Base-by-base conservation (phyloP, 2,329 filamentous ascomycete species). In the Penicillium sp. region DNA sequence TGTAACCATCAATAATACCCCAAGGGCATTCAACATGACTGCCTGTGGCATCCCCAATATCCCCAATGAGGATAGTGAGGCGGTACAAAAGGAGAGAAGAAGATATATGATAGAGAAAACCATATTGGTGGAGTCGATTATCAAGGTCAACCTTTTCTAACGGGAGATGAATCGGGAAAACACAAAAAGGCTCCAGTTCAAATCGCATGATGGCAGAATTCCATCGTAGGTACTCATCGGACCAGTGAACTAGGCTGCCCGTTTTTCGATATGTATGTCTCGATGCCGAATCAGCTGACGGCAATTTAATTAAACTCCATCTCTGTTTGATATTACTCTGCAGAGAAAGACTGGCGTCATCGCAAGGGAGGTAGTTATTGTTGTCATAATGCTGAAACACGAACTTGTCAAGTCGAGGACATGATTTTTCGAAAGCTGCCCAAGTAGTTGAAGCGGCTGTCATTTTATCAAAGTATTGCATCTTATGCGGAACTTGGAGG, bases 21-120 rank as follows among this genome's bases (percentile, higher is more conserved):
- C 29, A 32, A 32, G 29, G 29, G 29, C 29, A 32, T 32, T 10
- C 29, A 32, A 10, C 12, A 5, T 32, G 29, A 32, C 29, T 32
- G 9, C n/a, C 29, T 32, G 29, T 32, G 29, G 29, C n/a, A 5
- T 45, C 20, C 17, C 30, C 21, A 15, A 45, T 5, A 4, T 36
- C 21, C 42, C 18, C n/a, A 10, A 29, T 23, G n/a, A 36, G 21
- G 30, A 45, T 21, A 45, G 12, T 27, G 21, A 45, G 20, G 42
- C 42, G 42, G 42, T 45, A 45, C 30, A 45, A 45, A 23, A 45
- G 42, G 21, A 45, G 42, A 21, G 42, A 8, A 36, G 42, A 45
- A 34, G 42, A 45, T 33, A 45, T 45, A 15, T 45, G 21, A 20
- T 34, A 10, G 3, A 3, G 23, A 45, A 45, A 45, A 6, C 42